Percentiles rank a stretch among this genome's conserved stretches.
Conservation (phyloP, 2,329 filamentous ascomycete genomes). For the Pseudopyricularia javanii region DNA sequence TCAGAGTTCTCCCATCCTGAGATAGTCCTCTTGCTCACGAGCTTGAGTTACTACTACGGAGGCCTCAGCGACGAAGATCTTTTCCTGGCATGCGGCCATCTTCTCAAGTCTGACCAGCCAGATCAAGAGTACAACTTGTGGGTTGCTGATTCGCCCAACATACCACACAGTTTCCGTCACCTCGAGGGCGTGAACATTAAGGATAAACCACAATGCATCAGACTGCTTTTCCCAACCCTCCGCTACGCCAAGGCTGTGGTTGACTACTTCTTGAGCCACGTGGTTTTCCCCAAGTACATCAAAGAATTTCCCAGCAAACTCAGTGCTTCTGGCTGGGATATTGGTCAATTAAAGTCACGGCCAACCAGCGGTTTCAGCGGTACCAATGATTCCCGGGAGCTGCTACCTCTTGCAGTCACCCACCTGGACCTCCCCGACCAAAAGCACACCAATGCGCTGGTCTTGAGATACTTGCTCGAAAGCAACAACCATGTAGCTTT, state of each 20-base stretch:
- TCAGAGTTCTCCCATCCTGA: constrained; percentile 54
- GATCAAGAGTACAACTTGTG: constrained; percentile 37
- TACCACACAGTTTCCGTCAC: constrained; percentile 24
- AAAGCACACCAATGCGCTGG: constrained; percentile 54
- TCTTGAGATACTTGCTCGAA: constrained; percentile 45
- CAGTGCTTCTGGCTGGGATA: constrained; percentile 55
- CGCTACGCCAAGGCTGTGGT: constrained; percentile 38
- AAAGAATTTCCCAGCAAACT: constrained; percentile 53
- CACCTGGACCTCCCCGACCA: constrained; percentile 43
- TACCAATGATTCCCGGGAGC: constrained; percentile 49
- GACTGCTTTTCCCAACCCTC: constrained; percentile 39
- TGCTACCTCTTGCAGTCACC: constrained; percentile 42
- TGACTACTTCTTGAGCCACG: constrained; percentile 47
- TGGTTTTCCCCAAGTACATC: constrained; percentile 50
- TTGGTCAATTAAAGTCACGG: constrained; percentile 32
- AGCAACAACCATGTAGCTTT: constrained; percentile 31
- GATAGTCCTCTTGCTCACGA: constrained; percentile 41
- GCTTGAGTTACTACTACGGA: constrained; percentile 40
- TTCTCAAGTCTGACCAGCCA: constrained; percentile 39
- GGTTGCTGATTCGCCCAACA: constrained; percentile 19
- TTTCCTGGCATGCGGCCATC: constrained; percentile 27
- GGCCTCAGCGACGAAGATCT: constrained; percentile 41
- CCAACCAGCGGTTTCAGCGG: constrained; percentile 57
- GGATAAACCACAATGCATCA: constrained; percentile 33
- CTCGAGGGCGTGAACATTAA: constrained; percentile 44